Evolutionary conservation across 2,329 filamentous ascomycete genomes (phyloP).

Genomic region (Microthyrium microscopicum): DNA sequence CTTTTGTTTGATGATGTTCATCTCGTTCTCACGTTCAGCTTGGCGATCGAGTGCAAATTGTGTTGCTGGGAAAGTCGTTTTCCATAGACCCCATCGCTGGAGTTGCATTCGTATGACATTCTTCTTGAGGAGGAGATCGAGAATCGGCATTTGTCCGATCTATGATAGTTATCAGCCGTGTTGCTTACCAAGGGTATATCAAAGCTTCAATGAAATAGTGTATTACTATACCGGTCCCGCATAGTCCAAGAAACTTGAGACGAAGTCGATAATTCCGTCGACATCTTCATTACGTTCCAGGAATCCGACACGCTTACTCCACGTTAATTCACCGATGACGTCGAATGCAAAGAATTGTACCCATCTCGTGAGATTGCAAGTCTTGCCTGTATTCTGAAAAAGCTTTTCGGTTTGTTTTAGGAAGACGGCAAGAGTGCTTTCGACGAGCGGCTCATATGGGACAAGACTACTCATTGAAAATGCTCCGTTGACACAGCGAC

Average conservation of each 20-base stretch:
- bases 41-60: conserved; percentile 54
- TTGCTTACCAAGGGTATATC: background rate
- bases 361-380: conserved; percentile 54
- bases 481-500: conserved; percentile 57
- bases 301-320: conserved; percentile 59
- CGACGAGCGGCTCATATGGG: conserved; percentile 66
- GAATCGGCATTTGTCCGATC: conserved; percentile 58
- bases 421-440: conserved; percentile 57
- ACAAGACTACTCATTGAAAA: conserved; percentile 65
- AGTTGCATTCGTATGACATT: conserved; percentile 56
- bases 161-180: conserved; percentile 13
- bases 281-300: conserved; percentile 59
- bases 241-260: conserved; percentile 50
- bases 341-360: conserved; percentile 71
- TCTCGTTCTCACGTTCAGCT: conserved; percentile 43
- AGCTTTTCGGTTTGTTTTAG: conserved; percentile 32
- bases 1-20: conserved; percentile 28
- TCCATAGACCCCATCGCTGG: conserved; percentile 48
- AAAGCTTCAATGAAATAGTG: background rate
- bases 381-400: conserved; percentile 23
- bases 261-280: conserved; percentile 53
- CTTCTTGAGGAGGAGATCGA: conserved; percentile 55
- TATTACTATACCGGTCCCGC: conserved; percentile 41
- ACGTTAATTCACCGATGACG: conserved; percentile 63
- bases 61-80: conserved; percentile 55